Conservation (phyloP, 2,329 filamentous ascomycete species). For the Epichloe sp. region DNA sequence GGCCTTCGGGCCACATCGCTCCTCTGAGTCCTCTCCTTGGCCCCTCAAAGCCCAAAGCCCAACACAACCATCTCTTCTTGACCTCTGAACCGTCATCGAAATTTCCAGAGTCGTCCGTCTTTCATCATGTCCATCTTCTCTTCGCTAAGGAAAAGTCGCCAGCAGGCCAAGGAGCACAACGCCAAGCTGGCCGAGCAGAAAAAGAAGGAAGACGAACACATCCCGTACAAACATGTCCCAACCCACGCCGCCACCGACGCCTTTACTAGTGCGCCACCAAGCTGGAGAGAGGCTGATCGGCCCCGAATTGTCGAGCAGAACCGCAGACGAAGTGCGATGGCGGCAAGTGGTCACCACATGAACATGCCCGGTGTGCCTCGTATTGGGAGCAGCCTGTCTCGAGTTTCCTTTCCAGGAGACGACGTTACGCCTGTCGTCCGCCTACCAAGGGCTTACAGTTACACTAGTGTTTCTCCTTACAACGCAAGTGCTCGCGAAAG, state of each 20-base stretch:
- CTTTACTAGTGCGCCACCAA: slow-evolving; percentile 37
- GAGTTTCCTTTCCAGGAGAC: slow-evolving; percentile 32
- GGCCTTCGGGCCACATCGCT: too few relatives aligned
- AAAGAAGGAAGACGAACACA: slow-evolving; percentile 23
- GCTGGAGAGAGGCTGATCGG: slow-evolving; percentile 34
- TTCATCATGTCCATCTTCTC: slow-evolving; percentile 43
- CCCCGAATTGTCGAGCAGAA: slow-evolving; percentile 37
- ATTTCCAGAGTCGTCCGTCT: not conserved
- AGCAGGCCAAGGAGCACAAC: slow-evolving; percentile 42
- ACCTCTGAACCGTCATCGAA: not conserved
- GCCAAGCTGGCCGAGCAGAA: slow-evolving; percentile 34
- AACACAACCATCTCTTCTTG: not conserved
- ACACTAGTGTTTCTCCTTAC: slow-evolving; percentile 24
- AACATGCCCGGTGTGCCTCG: slow-evolving; percentile 28
- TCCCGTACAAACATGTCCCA: slow-evolving; percentile 47
- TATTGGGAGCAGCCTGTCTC: slow-evolving; percentile 33
- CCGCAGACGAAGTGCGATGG: slow-evolving; percentile 34
- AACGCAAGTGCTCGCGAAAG: slow-evolving; percentile 12
- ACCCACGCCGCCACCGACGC: slow-evolving; percentile 49
- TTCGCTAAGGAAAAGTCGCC: slow-evolving; percentile 36
- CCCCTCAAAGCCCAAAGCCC: not conserved
- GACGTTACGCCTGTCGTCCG: slow-evolving; percentile 26
- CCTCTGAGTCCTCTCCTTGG: too few relatives aligned
- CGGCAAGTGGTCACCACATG: slow-evolving; percentile 24
- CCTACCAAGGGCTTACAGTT: slow-evolving; percentile 31